Percentiles rank a stretch among this genome's conserved stretches.
phyloP scores from a whole-genome alignment of 2,329 filamentous ascomycete genomes.

The Clathrospora elynae region DNA sequence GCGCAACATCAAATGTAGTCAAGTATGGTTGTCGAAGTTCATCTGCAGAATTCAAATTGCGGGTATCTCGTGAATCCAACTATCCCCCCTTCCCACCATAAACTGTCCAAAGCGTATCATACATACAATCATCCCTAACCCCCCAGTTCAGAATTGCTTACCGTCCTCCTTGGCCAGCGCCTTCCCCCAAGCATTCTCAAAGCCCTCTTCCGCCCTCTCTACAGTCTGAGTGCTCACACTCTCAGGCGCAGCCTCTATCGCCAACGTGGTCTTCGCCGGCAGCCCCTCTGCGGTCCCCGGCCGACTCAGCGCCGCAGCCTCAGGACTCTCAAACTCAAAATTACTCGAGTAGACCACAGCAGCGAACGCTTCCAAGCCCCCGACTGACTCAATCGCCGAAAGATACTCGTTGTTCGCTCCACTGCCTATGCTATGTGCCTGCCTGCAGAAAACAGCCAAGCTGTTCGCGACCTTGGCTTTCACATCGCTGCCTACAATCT shows the following conservation, averaged over 20 bases:
- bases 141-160: conserved; percentile 21
- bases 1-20: no score
- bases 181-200: conserved; percentile 74
- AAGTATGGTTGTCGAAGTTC: no score
- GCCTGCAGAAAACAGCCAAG: conserved; percentile 84
- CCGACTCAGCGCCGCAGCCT: conserved; percentile 24
- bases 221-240: conserved; percentile 49
- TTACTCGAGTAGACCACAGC: conserved; percentile 88
- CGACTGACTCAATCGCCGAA: conserved; percentile 74
- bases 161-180: conserved; percentile 58
- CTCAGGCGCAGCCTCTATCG: conserved; percentile 63
- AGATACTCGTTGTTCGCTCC: conserved; percentile 56
- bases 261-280: conserved; percentile 24
- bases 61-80: conserved; percentile 24
- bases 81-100: neutral
- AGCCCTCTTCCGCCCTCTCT: conserved; percentile 54
- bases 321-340: conserved; percentile 61
- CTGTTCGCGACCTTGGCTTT: conserved; percentile 84
- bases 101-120: conserved; percentile 2
- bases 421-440: conserved; percentile 87
- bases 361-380: conserved; percentile 80
- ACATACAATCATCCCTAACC: conserved; percentile 5
- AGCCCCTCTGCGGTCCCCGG: conserved; percentile 56
- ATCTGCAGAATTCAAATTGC: conserved; percentile 20
- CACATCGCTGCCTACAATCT: conserved; percentile 57